Evolutionary conservation across 352 stramenopile genomes (phyloP).

Genomic region (Globisporangium parvum): DNA sequence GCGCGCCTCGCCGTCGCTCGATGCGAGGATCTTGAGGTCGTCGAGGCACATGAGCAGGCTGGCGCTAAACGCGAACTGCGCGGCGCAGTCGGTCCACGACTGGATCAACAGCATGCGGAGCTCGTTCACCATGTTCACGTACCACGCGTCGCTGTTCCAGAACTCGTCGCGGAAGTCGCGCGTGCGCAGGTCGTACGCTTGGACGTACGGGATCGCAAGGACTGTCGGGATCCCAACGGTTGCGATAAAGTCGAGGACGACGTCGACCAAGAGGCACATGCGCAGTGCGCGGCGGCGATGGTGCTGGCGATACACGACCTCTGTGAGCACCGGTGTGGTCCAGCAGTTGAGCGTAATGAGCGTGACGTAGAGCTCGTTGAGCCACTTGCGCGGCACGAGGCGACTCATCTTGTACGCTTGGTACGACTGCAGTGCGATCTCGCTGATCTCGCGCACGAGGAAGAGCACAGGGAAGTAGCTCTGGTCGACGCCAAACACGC

Average conservation of each 20-base stretch:
- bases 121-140: slow-evolving; percentile 19
- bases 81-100: slow-evolving; percentile 12
- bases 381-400: slow-evolving; percentile 3
- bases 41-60: slow-evolving; percentile 15
- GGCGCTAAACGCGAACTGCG: slow-evolving; percentile 3
- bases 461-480: slow-evolving; percentile 16
- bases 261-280: slow-evolving; percentile 12
- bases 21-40: slow-evolving; percentile 19
- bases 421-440: slow-evolving; percentile 20
- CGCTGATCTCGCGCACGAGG: slow-evolving; percentile 17
- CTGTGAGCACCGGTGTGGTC: slow-evolving; percentile 7
- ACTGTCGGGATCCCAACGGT: slow-evolving; percentile 8
- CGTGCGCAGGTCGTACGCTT: slow-evolving; percentile 3
- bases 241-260: slow-evolving; percentile 11
- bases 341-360: slow-evolving; percentile 18
- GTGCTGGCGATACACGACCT: background rate
- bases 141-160: slow-evolving; percentile 19
- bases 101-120: slow-evolving; percentile 16
- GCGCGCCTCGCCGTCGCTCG: background rate
- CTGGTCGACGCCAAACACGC: slow-evolving; percentile 14
- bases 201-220: slow-evolving; percentile 6
- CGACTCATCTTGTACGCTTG: slow-evolving; percentile 18
- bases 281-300: slow-evolving; percentile 8
- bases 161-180: slow-evolving; percentile 7
- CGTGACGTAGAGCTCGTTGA: slow-evolving; percentile 11